Evolutionary conservation across 2,329 filamentous ascomycete genomes (phyloP).

Genomic region (Penicillium sp.): DNA sequence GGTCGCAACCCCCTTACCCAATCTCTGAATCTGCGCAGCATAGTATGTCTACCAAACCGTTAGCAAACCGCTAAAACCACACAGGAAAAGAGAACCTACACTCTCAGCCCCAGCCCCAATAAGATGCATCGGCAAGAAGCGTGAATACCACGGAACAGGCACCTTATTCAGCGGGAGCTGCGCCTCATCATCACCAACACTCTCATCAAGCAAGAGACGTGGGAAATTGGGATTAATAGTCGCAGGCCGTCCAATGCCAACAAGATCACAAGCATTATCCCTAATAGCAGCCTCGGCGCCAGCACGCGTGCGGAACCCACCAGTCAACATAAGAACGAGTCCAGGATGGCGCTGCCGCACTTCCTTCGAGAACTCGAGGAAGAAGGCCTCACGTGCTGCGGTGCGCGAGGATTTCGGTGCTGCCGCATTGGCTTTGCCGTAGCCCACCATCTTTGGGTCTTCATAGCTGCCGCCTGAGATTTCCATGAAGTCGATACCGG

Average conservation of each 20-base stretch:
- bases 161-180: slow-evolving; percentile 24
- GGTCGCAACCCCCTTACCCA: slow-evolving; percentile 20
- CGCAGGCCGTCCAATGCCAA: slow-evolving; percentile 50
- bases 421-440: slow-evolving; percentile 19
- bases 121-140: slow-evolving; percentile 24
- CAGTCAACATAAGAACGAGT: slow-evolving; percentile 57
- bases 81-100: slow-evolving; percentile 22
- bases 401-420: slow-evolving; percentile 44
- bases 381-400: slow-evolving; percentile 62
- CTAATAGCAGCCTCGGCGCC: slow-evolving; percentile 52
- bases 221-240: slow-evolving; percentile 47
- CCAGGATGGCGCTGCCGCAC: slow-evolving; percentile 48
- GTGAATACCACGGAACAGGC: slow-evolving; percentile 22
- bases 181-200: slow-evolving; percentile 26
- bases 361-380: slow-evolving; percentile 62
- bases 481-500: slow-evolving; percentile 64
- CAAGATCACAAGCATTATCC: slow-evolving; percentile 49
- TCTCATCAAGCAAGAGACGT: slow-evolving; percentile 31
- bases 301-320: slow-evolving; percentile 58
- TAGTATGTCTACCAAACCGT: slow-evolving; percentile 19
- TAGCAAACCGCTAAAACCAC: slow-evolving; percentile 2
- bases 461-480: slow-evolving; percentile 64
- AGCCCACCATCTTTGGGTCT: slow-evolving; percentile 46
- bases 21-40: slow-evolving; percentile 16
- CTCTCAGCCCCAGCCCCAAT: slow-evolving; percentile 32